Evolutionary conservation across 1,139 yeast species (phyloP).

Genomic region (Lodderomyces jiufengensis): DNA sequence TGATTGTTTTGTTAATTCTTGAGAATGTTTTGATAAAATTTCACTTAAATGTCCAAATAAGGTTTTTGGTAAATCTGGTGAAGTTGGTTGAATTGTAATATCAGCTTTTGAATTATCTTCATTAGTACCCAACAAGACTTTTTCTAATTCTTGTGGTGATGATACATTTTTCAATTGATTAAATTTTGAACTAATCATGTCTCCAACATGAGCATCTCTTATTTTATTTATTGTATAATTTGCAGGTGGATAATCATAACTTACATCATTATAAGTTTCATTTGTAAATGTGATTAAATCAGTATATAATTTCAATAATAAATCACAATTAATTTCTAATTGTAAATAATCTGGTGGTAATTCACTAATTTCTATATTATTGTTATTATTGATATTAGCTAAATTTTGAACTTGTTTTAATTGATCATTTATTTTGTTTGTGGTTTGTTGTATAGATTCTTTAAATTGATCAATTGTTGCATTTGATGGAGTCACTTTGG

Average conservation of each 20-base stretch:
- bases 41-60: conserved; percentile 43
- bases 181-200: conserved; percentile 50
- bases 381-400: conserved; percentile 18
- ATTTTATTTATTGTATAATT: conserved; percentile 41
- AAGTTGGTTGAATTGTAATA: conserved; percentile 29
- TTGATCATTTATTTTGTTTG: conserved; percentile 38
- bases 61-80: conserved; percentile 38
- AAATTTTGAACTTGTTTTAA: conserved; percentile 44
- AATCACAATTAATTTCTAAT: conserved; percentile 64
- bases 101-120: conserved; percentile 1
- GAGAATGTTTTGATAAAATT: conserved; percentile 33
- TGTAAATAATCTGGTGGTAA: conserved; percentile 69
- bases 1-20: conserved; percentile 32
- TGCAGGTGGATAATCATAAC: conserved; percentile 75
- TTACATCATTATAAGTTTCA: conserved; percentile 60
- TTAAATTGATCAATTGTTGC: conserved; percentile 36
- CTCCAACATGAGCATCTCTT: conserved; percentile 62
- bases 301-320: conserved; percentile 55
- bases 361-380: conserved; percentile 49
- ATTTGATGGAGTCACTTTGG: conserved; percentile 38
- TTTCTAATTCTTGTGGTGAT: conserved; percentile 64
- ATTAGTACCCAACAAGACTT: conserved; percentile 34
- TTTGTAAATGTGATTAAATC: conserved; percentile 54
- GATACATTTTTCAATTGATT: conserved; percentile 57
- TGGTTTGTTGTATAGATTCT: conserved; percentile 42